phyloP scores from a whole-genome alignment of 495 filamentous ascomycete genomes.

The Arthonia radiata region DNA sequence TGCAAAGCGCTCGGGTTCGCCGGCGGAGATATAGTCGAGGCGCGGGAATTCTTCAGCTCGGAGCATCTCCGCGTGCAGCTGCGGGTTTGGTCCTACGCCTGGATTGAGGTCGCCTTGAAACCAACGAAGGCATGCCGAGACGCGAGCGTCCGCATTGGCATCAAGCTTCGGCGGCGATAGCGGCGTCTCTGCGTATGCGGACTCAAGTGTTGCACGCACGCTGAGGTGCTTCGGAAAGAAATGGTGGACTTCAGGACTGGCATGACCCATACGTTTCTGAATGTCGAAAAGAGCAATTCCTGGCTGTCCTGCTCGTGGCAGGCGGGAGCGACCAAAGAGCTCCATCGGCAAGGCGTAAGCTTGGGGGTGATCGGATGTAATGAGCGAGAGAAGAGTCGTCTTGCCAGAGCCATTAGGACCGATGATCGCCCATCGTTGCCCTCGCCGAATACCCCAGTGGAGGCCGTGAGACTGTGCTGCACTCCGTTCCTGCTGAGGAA shows the following conservation, averaged over 20 bases:
- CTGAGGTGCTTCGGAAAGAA: conserved; percentile 68
- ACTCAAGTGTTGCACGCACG: conserved; percentile 49
- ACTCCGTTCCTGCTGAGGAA: too few relatives aligned
- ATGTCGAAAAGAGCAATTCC: conserved; percentile 82
- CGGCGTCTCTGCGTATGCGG: conserved; percentile 77
- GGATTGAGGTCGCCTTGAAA: conserved; percentile 55
- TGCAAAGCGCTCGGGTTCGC: too few relatives aligned
- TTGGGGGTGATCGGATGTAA: conserved; percentile 89
- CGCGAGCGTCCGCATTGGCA: conserved; percentile 23
- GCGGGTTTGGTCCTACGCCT: conserved; percentile 1
- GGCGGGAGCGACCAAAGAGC: conserved; percentile 57
- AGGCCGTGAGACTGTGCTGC: conserved; percentile 41
- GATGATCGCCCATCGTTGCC: conserved; percentile 75
- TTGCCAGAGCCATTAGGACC: conserved; percentile 82
- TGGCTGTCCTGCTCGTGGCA: conserved; percentile 43
- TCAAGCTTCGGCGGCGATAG: conserved; percentile 37
- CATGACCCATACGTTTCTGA: conserved; percentile 71
- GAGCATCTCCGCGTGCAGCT: conserved; percentile 1
- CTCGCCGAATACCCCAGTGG: conserved; percentile 58
- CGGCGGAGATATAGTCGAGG: conserved; percentile 7
- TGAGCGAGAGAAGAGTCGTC: conserved; percentile 73
- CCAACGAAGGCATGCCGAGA: conserved; percentile 42
- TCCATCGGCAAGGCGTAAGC: conserved; percentile 70
- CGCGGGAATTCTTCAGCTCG: conserved; percentile 1
- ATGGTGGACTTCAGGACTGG: conserved; percentile 76